Percentiles rank a stretch among this genome's conserved stretches.
phyloP scores from a whole-genome alignment of 495 filamentous ascomycete genomes.

The Daldinia vernicosa region DNA sequence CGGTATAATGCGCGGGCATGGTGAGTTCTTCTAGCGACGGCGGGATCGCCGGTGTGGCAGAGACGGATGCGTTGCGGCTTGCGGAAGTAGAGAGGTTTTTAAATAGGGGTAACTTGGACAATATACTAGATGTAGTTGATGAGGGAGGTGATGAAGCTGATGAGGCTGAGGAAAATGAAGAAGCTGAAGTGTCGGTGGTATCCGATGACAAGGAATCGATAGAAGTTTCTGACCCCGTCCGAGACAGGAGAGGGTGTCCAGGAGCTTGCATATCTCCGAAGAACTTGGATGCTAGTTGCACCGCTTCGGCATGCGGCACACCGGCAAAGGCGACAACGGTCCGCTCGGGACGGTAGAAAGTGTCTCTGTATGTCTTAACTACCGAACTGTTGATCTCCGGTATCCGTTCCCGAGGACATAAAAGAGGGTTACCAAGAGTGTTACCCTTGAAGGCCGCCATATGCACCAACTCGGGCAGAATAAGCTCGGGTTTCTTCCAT shows the following conservation, averaged over 20 bases:
- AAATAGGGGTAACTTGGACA: constrained; percentile 91
- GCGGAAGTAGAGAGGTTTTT: constrained; percentile 86
- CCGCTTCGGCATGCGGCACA: constrained; percentile 81
- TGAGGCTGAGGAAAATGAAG: constrained; percentile 54
- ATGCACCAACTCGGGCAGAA: constrained; percentile 93
- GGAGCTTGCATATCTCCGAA: constrained; percentile 85
- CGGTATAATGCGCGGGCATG: constrained; percentile 85
- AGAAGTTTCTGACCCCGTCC: constrained; percentile 63
- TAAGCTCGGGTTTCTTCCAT: constrained; percentile 96
- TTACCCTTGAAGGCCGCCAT: constrained; percentile 95
- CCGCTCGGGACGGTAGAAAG: constrained; percentile 87
- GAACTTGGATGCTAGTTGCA: constrained; percentile 79
- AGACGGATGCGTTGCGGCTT: constrained; percentile 66
- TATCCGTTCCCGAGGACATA: constrained; percentile 89
- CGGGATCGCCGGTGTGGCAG: constrained; percentile 48
- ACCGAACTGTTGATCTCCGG: constrained; percentile 75
- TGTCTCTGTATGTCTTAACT: constrained; percentile 79
- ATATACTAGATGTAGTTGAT: constrained; percentile 66
- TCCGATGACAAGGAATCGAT: constrained; percentile 54
- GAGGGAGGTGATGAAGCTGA: constrained; percentile 50
- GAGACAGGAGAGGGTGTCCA: constrained; percentile 64
- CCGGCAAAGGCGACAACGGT: constrained; percentile 97
- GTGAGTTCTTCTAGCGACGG: constrained; percentile 65
- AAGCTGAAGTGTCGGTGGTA: constrained; percentile 47
- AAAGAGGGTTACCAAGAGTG: constrained; percentile 90